These are phyloP conservation scores for Neurospora pannonica DNA, from an alignment of 495 filamentous ascomycete genomes.

Conservation along the genomic window DNA sequence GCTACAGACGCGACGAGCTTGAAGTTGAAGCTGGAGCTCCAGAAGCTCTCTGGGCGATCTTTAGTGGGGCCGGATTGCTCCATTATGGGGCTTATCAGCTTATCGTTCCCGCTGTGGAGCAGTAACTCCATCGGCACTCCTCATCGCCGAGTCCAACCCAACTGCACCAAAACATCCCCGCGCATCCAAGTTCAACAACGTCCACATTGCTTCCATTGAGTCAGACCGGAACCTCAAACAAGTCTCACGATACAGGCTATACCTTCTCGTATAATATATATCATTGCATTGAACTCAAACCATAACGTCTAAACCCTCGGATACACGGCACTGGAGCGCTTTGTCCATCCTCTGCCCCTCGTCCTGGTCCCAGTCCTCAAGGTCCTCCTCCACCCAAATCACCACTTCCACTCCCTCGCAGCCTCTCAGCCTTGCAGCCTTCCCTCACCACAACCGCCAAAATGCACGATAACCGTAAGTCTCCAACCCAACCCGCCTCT, in stretches of 20 bases:
- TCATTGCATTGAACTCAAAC: no score
- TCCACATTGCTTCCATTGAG: not conserved
- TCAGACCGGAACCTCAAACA: not conserved
- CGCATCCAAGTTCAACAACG: not conserved
- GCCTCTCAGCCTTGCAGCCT: not conserved
- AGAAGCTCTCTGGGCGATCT: not conserved
- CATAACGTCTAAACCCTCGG: not conserved
- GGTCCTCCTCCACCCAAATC: not conserved
- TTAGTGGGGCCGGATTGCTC: conserved; percentile 13
- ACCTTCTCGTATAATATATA: no score
- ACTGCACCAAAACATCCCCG: not conserved
- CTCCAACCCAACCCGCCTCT: not conserved
- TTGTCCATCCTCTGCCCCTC: not conserved
- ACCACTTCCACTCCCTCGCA: not conserved
- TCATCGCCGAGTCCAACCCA: not conserved
- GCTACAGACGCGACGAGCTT: not conserved
- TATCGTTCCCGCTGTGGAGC: conserved; percentile 7
- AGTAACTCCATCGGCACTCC: not conserved
- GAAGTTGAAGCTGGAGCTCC: conserved; percentile 6
- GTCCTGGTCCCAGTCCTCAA: not conserved
- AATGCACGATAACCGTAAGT: conserved; percentile 41
- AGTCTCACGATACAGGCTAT: not conserved
- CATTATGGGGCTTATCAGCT: conserved; percentile 4
- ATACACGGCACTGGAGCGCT: not conserved
- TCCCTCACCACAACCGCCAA: conserved; percentile 8